phyloP scores from a whole-genome alignment of 768 basidiomycete genomes.

The Lactifluus pinguis region DNA sequence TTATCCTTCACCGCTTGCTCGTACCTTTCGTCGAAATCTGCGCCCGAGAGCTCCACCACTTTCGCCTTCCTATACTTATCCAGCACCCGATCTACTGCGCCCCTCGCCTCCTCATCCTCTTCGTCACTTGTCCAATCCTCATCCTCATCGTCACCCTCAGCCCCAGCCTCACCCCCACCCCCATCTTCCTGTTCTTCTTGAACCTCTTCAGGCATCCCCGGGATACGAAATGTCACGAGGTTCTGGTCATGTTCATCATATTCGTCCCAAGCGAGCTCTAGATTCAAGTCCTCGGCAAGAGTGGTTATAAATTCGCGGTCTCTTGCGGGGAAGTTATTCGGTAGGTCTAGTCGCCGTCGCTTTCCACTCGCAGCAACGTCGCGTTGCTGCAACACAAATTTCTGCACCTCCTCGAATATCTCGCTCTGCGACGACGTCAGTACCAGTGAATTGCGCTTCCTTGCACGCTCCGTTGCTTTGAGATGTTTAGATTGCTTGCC shows the following conservation, averaged over 20 bases:
- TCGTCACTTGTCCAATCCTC: conserved; percentile 39
- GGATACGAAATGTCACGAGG: conserved; percentile 59
- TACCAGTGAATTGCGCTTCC: conserved; percentile 40
- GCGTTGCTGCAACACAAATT: conserved; percentile 51
- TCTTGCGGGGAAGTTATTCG: conserved; percentile 69
- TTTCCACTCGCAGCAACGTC: conserved; percentile 28
- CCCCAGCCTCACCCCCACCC: conserved; percentile 17
- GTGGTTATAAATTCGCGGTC: conserved; percentile 74
- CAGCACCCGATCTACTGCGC: conserved; percentile 75
- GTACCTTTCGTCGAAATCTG: conserved; percentile 71
- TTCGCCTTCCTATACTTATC: conserved; percentile 83
- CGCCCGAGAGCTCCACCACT: conserved; percentile 61
- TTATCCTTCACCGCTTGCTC: conserved; percentile 33
- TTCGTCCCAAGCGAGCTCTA: conserved; percentile 87
- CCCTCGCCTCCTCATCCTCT: conserved; percentile 61
- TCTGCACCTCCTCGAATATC: conserved; percentile 71
- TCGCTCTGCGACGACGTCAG: conserved; percentile 66
- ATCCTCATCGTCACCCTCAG: conserved; percentile 40
- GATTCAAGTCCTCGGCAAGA: conserved; percentile 68
- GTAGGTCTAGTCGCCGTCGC: conserved; percentile 49
- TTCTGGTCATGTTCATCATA: conserved; percentile 78
- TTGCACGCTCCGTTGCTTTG: conserved; percentile 53
- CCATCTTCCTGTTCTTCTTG: conserved; percentile 30
- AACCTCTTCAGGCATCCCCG: conserved; percentile 33
- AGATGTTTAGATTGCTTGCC: conserved; percentile 79